Conservation (phyloP, 352 stramenopile genomes). For the Phytophthora tubulina region DNA sequence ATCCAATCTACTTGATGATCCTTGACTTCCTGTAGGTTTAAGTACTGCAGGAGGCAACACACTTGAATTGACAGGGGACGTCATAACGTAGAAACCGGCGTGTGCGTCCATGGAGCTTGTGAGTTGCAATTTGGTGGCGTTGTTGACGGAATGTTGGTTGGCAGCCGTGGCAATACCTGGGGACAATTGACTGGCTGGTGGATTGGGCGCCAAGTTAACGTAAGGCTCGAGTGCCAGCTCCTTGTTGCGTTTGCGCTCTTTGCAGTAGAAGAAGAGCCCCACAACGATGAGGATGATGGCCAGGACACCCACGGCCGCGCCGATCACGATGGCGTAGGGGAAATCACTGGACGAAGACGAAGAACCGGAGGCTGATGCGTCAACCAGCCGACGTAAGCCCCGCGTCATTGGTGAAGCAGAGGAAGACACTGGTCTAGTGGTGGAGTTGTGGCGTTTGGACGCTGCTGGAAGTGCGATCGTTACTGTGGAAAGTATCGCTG, state of each 20-base stretch:
- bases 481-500: background rate
- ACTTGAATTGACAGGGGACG: slow-evolving; percentile 31
- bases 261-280: slow-evolving; percentile 35
- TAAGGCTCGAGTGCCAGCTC: slow-evolving; percentile 42
- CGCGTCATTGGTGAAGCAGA: background rate
- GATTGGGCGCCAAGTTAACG: slow-evolving; percentile 42
- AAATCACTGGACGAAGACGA: slow-evolving; percentile 29
- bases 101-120: slow-evolving; percentile 27
- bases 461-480: slow-evolving; percentile 24
- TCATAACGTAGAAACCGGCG: slow-evolving; percentile 44
- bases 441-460: slow-evolving; percentile 13
- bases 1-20: slow-evolving; percentile 13
- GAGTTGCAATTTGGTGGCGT: slow-evolving; percentile 12
- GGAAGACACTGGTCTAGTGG: background rate
- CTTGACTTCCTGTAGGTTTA: slow-evolving; percentile 21
- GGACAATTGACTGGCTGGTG: slow-evolving; percentile 34
- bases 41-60: slow-evolving; percentile 19
- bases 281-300: slow-evolving; percentile 40
- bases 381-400: slow-evolving; percentile 12
- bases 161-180: slow-evolving; percentile 36
- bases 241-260: slow-evolving; percentile 40
- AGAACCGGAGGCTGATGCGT: background rate
- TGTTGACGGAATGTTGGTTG: slow-evolving; percentile 16
- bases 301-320: slow-evolving; percentile 38
- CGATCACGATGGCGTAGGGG: slow-evolving; percentile 42